phyloP scores from a whole-genome alignment of 2,329 filamentous ascomycete species.

The Cordyceps cicadae region DNA sequence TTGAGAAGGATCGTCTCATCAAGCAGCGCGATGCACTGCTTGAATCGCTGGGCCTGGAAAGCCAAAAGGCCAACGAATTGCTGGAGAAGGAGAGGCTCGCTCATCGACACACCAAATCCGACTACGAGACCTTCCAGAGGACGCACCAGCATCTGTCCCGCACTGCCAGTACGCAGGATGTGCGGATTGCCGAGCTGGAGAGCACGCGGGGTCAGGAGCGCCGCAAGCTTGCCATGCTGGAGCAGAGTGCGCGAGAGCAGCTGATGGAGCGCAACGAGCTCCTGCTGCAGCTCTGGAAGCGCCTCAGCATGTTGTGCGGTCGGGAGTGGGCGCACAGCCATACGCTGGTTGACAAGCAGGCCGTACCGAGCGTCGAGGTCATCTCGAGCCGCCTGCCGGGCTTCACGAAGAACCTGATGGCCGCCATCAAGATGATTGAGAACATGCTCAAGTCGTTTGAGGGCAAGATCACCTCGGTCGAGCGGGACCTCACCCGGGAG shows the following conservation, averaged over 20 bases:
- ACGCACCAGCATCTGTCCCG: conserved; percentile 81
- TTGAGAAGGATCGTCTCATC: conserved; percentile 86
- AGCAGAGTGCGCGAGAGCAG: conserved; percentile 77
- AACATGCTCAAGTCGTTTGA: conserved; percentile 70
- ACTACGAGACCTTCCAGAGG: conserved; percentile 82
- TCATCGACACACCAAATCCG: conserved; percentile 77
- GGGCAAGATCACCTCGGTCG: conserved; percentile 71
- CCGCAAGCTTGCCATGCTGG: conserved; percentile 65
- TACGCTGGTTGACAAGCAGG: conserved; percentile 77
- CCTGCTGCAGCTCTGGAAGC: conserved; percentile 82
- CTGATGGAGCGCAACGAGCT: conserved; percentile 83
- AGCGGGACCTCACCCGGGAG: conserved; percentile 82
- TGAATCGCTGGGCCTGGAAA: conserved; percentile 82
- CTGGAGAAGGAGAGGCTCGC: conserved; percentile 83
- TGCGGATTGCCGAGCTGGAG: conserved; percentile 79
- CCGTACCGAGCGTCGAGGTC: conserved; percentile 73
- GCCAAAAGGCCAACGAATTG: conserved; percentile 73
- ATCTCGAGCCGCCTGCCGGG: conserved; percentile 77
- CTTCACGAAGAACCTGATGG: conserved; percentile 82
- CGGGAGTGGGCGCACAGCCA: conserved; percentile 88
- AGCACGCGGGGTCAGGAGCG: conserved; percentile 68
- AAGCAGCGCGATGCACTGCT: conserved; percentile 82
- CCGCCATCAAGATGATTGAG: conserved; percentile 82
- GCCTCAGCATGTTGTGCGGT: conserved; percentile 76
- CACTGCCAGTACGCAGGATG: conserved; percentile 76